These are phyloP conservation scores for Pistacia integerrima DNA, from an alignment of 345 rosid genomes.

Conservation along the genomic window DNA sequence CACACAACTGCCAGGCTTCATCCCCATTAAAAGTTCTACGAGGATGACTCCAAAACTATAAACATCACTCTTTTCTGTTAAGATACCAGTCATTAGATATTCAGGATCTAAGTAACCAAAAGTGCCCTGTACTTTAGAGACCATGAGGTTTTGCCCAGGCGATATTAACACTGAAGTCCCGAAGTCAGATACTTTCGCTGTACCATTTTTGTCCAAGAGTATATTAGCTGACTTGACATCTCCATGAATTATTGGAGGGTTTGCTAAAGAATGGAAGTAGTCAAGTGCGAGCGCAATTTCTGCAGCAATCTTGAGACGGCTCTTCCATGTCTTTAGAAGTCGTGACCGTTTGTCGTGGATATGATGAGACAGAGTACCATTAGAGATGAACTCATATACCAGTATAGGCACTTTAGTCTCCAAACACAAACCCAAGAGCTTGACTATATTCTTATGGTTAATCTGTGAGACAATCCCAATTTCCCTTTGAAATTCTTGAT, in stretches of 20 bases:
- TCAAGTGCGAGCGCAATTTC: constrained; percentile 33
- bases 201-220: constrained; percentile 24
- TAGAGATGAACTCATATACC: constrained; percentile 28
- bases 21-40: constrained; percentile 30
- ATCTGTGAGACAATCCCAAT: constrained; percentile 29
- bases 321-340: constrained; percentile 13
- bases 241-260: constrained; percentile 38
- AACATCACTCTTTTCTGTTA: constrained; percentile 83
- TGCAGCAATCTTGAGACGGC: constrained; percentile 23
- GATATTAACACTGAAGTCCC: constrained; percentile 35
- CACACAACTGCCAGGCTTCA: constrained; percentile 19
- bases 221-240: constrained; percentile 39
- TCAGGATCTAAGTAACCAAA: constrained; percentile 32
- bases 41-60: constrained; percentile 86
- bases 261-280: constrained; percentile 37
- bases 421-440: constrained; percentile 32
- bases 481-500: constrained; percentile 24
- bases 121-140: constrained; percentile 17
- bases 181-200: constrained; percentile 40
- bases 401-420: constrained; percentile 32
- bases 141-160: not conserved
- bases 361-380: constrained; percentile 27
- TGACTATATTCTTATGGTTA: constrained; percentile 34
- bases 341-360: constrained; percentile 20
- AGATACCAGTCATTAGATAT: constrained; percentile 26